Conservation (phyloP, 176 grass and related monocot species). For the Bolboschoenus planiculmis region DNA sequence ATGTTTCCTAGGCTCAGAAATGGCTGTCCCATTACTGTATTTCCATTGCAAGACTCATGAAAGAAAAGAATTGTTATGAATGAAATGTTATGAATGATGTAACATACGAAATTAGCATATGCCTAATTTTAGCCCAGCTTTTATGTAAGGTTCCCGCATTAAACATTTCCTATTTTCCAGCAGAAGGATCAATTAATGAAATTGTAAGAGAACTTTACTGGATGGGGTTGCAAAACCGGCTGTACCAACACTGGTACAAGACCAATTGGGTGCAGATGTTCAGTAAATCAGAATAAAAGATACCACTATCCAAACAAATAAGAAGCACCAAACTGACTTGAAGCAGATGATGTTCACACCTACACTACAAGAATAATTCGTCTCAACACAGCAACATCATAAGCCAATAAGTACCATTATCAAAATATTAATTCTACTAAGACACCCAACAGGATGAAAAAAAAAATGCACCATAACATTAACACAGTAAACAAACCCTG, state of each 20-base stretch:
- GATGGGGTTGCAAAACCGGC: neutral
- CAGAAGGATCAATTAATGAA: neutral
- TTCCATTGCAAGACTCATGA: constrained; percentile 19
- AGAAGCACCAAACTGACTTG: neutral
- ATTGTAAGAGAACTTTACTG: neutral
- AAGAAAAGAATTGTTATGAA: neutral
- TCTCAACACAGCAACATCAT: neutral
- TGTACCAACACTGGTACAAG: neutral
- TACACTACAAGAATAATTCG: neutral
- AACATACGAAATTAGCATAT: neutral
- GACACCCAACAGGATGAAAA: neutral
- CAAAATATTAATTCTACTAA: constrained; percentile 10
- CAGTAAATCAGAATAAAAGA: neutral
- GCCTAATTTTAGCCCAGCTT: neutral
- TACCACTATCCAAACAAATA: neutral
- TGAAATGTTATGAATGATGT: neutral
- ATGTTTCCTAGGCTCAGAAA: constrained; percentile 84
- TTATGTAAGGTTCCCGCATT: neutral
- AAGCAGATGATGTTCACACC: neutral
- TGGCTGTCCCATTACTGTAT: constrained; percentile 60
- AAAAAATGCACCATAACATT: neutral
- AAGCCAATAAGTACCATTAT: neutral
- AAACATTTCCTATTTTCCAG: neutral
- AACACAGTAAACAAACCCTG: constrained; percentile 12
- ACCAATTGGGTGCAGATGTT: neutral